Conservation (phyloP, 225 moss, liverwort and hornwort genomes). For the Polytrichum formosum region DNA sequence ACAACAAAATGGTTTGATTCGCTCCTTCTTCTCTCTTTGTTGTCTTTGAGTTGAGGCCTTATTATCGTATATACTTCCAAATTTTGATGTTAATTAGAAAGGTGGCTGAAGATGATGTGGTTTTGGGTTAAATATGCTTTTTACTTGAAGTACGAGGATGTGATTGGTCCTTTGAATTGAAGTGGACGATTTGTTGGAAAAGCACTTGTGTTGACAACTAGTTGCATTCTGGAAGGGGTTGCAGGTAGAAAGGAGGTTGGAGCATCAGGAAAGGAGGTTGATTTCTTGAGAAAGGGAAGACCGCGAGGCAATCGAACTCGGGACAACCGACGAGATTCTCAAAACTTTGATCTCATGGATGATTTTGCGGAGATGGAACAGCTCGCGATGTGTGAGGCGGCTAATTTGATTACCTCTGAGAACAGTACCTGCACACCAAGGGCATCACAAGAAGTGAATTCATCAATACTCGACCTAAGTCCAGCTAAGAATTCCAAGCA, state of each 20-base stretch:
- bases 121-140: too few species aligned
- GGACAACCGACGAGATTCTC: slow-evolving; percentile 31
- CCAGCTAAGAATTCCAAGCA: slow-evolving; percentile 6
- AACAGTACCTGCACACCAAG: background rate
- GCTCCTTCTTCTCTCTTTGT: too few species aligned
- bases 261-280: background rate
- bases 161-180: background rate
- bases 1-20: slow-evolving; percentile 24
- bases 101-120: too few species aligned
- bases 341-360: slow-evolving; percentile 62
- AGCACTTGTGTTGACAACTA: background rate
- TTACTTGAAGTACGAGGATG: too few species aligned
- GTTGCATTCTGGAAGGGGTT: background rate
- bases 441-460: background rate
- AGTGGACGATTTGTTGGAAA: background rate
- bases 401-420: slow-evolving; percentile 15
- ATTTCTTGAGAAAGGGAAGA: slow-evolving; percentile 3
- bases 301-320: background rate
- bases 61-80: too few species aligned
- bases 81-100: too few species aligned
- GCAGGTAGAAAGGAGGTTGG: background rate
- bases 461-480: background rate
- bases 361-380: slow-evolving; percentile 66
- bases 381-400: slow-evolving; percentile 34
- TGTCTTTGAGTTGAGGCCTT: too few species aligned